These are phyloP conservation scores for Hevea brasiliensis DNA, from an alignment of 345 rosid species.

Conservation along the genomic window DNA sequence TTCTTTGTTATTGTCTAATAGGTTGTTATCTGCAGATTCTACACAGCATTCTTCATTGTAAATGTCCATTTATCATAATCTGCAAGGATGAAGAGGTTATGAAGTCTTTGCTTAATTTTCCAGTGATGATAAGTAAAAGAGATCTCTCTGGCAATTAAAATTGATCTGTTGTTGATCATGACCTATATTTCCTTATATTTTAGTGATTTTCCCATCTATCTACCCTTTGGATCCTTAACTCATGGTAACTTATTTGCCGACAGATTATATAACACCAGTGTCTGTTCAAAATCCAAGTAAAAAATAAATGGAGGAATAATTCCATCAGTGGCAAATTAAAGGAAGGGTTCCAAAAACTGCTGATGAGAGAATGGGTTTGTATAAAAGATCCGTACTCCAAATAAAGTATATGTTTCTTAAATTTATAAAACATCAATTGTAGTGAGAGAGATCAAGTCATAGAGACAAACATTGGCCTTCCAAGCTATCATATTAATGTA, in stretches of 20 bases:
- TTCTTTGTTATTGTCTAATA: neutral
- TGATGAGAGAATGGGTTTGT: too few relatives aligned
- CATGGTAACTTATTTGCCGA: neutral
- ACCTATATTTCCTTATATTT: neutral
- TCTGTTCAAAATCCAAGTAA: too few relatives aligned
- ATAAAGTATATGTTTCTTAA: too few relatives aligned
- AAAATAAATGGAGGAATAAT: too few relatives aligned
- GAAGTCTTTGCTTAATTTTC: slow-evolving; percentile 1
- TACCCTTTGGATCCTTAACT: neutral
- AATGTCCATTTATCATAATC: neutral
- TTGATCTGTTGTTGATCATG: neutral
- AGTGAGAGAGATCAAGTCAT: neutral
- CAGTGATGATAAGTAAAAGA: neutral
- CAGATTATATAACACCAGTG: neutral
- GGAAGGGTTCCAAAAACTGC: too few relatives aligned
- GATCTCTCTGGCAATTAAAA: neutral
- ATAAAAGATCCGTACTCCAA: too few relatives aligned
- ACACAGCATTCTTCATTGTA: neutral
- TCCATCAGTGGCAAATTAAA: too few relatives aligned
- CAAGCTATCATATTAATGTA: neutral
- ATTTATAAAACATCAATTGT: neutral
- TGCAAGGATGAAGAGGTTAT: neutral
- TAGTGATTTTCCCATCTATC: neutral
- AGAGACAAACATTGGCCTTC: neutral
- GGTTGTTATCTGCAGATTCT: neutral